A percentile compares a stretch with the other conserved stretches of the same genome.
Conservation (phyloP, 805 yeast species). For the Candida alai region DNA sequence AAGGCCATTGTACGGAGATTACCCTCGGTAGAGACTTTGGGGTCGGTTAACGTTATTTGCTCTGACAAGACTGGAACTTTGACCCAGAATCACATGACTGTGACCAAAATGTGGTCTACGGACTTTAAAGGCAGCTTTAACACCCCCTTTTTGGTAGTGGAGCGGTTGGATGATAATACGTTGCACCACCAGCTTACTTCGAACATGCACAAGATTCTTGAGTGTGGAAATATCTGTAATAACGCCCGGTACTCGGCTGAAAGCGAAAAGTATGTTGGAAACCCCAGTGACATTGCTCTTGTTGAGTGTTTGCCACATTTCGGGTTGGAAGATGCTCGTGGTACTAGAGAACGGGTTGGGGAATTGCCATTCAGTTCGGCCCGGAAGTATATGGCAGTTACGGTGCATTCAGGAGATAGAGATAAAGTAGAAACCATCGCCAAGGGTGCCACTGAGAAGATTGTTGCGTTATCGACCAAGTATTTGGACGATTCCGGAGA, state of each 20-base stretch:
- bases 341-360: slow-evolving; percentile 50
- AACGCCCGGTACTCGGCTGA: slow-evolving; percentile 69
- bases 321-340: slow-evolving; percentile 68
- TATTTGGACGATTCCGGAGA: slow-evolving; percentile 60
- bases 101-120: slow-evolving; percentile 75
- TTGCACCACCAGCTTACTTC: slow-evolving; percentile 45
- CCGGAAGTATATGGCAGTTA: slow-evolving; percentile 89
- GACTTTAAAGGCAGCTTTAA: slow-evolving; percentile 46
- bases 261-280: slow-evolving; percentile 72
- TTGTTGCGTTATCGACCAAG: slow-evolving; percentile 57
- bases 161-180: slow-evolving; percentile 39
- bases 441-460: slow-evolving; percentile 87
- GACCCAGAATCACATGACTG: slow-evolving; percentile 90
- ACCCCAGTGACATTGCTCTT: slow-evolving; percentile 92
- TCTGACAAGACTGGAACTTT: slow-evolving; percentile 83
- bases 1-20: slow-evolving; percentile 91
- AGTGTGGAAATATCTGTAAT: slow-evolving; percentile 71
- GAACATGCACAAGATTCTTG: slow-evolving; percentile 54
- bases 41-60: slow-evolving; percentile 90
- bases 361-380: slow-evolving; percentile 84
- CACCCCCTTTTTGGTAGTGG: slow-evolving; percentile 44
- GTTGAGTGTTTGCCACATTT: slow-evolving; percentile 70
- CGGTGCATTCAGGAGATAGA: slow-evolving; percentile 56
- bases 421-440: slow-evolving; percentile 58
- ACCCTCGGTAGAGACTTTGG: slow-evolving; percentile 93